A percentile compares a stretch with the other conserved stretches of the same genome.
Conservation (phyloP, 192 early-diverging fungal species). For the Polychytrium aggregatum region DNA sequence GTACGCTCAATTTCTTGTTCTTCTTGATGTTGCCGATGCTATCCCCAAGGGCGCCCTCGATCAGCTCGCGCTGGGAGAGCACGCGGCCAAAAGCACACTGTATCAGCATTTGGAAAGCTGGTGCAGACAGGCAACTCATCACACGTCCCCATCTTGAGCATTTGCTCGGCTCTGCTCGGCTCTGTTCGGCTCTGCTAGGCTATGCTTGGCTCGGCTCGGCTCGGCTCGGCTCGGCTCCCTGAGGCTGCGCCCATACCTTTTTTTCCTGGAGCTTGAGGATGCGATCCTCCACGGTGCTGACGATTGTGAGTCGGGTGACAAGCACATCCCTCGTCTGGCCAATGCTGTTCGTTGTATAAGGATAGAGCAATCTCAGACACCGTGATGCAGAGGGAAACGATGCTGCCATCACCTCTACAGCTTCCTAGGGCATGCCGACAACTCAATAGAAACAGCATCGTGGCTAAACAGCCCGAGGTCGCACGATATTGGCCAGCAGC, state of each 20-base stretch:
- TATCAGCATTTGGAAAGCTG: neutral
- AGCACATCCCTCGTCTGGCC: conserved; percentile 51
- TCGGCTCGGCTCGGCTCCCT: neutral
- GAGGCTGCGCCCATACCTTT: conserved; percentile 20
- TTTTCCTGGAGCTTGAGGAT: conserved; percentile 53
- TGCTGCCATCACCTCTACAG: no score
- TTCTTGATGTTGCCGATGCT: conserved; percentile 8
- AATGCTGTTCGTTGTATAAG: conserved; percentile 22
- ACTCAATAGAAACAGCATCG: no score
- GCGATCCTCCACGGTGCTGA: conserved; percentile 57
- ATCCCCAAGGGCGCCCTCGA: conserved; percentile 17
- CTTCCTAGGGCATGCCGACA: no score
- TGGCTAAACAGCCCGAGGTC: no score
- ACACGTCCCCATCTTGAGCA: neutral
- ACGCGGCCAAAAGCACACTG: neutral
- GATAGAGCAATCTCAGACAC: neutral
- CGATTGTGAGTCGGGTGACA: conserved; percentile 51
- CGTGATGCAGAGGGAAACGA: no score
- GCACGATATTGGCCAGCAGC: no score
- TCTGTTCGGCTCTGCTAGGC: neutral
- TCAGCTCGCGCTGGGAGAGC: conserved; percentile 10
- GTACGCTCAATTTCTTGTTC: conserved; percentile 9
- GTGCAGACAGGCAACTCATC: neutral
- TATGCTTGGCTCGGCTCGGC: neutral
- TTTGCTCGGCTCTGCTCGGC: neutral